A percentile compares a stretch with the other conserved stretches of the same genome.
Conservation (phyloP, 2,329 filamentous ascomycete genomes). For the Aspergillus hortae region DNA sequence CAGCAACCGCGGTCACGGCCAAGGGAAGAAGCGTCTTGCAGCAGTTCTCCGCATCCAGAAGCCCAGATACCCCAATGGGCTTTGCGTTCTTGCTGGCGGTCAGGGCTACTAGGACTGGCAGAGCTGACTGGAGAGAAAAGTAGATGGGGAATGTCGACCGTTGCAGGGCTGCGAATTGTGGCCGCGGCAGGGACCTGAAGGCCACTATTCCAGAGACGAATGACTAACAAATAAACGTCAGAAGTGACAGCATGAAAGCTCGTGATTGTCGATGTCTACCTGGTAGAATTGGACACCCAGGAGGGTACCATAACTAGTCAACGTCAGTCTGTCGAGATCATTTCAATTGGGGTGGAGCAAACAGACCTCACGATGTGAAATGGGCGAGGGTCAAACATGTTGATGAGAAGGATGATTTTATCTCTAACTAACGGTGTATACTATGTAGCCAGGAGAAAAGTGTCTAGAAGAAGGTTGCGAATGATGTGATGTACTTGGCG, state of each 20-base stretch:
- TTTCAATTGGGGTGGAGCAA: not conserved
- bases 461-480: not conserved
- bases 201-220: conserved; percentile 72
- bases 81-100: conserved; percentile 67
- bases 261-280: conserved; percentile 42
- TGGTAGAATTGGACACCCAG: conserved; percentile 86
- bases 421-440: no score
- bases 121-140: conserved; percentile 75
- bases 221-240: conserved; percentile 50
- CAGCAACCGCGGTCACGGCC: conserved; percentile 65
- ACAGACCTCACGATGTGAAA: conserved; percentile 31
- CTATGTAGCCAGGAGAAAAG: not conserved
- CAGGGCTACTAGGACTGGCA: conserved; percentile 69
- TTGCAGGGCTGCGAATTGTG: conserved; percentile 79
- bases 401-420: not conserved
- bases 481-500: not conserved
- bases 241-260: not conserved
- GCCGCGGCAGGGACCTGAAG: conserved; percentile 71
- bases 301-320: conserved; percentile 76
- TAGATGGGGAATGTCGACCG: conserved; percentile 75
- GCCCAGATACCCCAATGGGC: conserved; percentile 28
- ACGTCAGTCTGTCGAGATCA: not conserved
- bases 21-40: conserved; percentile 67
- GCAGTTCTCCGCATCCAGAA: conserved; percentile 54
- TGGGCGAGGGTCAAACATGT: conserved; percentile 32